Percentiles rank a stretch among this genome's conserved stretches.
Evolutionary conservation across 768 basidiomycete genomes (phyloP).

Genomic region (Leccinum sublutescens): DNA sequence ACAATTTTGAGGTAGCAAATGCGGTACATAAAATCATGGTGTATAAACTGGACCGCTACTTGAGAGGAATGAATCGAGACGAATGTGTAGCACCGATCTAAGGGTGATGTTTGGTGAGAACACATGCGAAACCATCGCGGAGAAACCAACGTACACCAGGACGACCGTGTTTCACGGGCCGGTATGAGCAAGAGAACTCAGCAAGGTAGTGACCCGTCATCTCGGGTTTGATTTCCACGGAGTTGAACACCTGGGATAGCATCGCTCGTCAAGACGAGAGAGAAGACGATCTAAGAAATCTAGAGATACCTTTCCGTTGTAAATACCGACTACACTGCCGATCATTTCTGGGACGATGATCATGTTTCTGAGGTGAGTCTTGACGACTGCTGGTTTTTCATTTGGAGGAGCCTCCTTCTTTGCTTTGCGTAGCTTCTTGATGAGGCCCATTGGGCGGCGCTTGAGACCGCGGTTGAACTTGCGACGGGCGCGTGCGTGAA

Average conservation of each 20-base stretch:
- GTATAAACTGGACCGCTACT: slow-evolving; percentile 53
- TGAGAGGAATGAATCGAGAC: slow-evolving; percentile 94
- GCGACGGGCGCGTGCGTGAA: slow-evolving; percentile 97
- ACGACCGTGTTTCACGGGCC: slow-evolving; percentile 99
- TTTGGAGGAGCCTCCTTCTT: slow-evolving; percentile 99
- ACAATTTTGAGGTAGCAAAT: slow-evolving; percentile 32
- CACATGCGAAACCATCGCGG: background rate
- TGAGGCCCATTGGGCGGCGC: slow-evolving; percentile 96
- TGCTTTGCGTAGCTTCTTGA: slow-evolving; percentile 99
- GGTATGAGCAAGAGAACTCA: slow-evolving; percentile 96
- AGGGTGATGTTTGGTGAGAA: slow-evolving; percentile 14
- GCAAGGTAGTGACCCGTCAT: slow-evolving; percentile 99
- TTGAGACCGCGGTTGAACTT: slow-evolving; percentile 99
- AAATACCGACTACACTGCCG: slow-evolving; percentile 95
- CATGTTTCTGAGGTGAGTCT: slow-evolving; percentile 99
- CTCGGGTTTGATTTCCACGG: slow-evolving; percentile 99
- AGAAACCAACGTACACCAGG: slow-evolving; percentile 78
- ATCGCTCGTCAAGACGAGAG: background rate
- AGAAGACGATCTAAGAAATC: background rate
- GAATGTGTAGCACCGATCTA: slow-evolving; percentile 91
- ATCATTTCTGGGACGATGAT: slow-evolving; percentile 99
- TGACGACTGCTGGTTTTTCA: slow-evolving; percentile 98
- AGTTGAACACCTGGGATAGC: slow-evolving; percentile 73
- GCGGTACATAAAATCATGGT: slow-evolving; percentile 27
- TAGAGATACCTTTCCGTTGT: slow-evolving; percentile 86